These are phyloP conservation scores for Globisporangium carolinianum DNA, from an alignment of 352 stramenopile species.

Conservation along the genomic window DNA sequence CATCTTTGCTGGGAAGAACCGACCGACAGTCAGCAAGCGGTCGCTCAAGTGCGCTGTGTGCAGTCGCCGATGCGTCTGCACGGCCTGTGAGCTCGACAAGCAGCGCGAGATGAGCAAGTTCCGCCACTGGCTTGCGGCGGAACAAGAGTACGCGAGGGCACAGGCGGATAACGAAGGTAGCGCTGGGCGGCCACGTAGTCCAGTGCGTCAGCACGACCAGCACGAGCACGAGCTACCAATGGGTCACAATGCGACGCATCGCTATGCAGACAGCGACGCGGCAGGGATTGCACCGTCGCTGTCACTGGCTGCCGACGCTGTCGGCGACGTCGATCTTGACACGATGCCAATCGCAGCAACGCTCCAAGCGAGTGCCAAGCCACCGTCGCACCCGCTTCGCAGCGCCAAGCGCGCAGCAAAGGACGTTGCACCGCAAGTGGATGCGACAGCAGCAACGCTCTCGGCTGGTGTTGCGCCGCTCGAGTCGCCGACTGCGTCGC, in stretches of 20 bases:
- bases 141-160: slow-evolving; percentile 2
- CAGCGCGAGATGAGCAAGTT: slow-evolving; percentile 22
- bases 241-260: too few relatives aligned
- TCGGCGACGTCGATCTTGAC: too few relatives aligned
- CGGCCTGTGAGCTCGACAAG: slow-evolving; percentile 33
- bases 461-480: background rate
- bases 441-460: background rate
- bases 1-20: slow-evolving; percentile 66
- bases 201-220: slow-evolving; percentile 10
- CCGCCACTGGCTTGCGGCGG: slow-evolving; percentile 19
- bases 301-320: too few relatives aligned
- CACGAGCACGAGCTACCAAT: background rate
- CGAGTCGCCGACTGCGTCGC: slow-evolving; percentile 41
- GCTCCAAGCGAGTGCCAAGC: slow-evolving; percentile 7
- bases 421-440: slow-evolving; percentile 10
- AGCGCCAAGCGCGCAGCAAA: slow-evolving; percentile 46
- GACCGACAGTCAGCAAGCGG: slow-evolving; percentile 54
- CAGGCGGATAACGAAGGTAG: too few relatives aligned
- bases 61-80: slow-evolving; percentile 49
- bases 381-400: slow-evolving; percentile 6
- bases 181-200: slow-evolving; percentile 22
- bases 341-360: too few relatives aligned
- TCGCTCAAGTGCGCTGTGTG: slow-evolving; percentile 59
- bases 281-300: too few relatives aligned
- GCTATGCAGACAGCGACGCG: too few relatives aligned